Conservation (phyloP, 1,284 basidiomycete species). For the Quambalaria eucalypti region DNA sequence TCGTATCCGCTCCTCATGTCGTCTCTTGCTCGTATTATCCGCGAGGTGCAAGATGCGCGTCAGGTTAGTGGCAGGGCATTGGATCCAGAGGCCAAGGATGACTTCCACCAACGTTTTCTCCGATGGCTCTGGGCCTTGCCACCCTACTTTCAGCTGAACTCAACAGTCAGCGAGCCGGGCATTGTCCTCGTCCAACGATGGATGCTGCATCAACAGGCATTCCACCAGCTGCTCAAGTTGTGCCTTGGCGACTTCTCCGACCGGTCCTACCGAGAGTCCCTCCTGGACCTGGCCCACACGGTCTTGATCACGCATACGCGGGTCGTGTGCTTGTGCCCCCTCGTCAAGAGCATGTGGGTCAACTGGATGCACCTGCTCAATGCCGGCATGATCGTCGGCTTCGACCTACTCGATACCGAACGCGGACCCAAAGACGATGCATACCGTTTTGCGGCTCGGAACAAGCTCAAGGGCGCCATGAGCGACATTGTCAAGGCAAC, state of each 20-base stretch:
- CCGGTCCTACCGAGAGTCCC: neutral
- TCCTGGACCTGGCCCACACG: neutral
- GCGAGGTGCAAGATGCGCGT: neutral
- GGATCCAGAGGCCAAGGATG: neutral
- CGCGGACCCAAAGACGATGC: neutral
- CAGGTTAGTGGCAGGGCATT: neutral
- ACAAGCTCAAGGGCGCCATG: neutral
- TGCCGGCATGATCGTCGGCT: neutral
- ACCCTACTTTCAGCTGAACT: neutral
- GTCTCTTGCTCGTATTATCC: neutral
- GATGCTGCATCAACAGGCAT: neutral
- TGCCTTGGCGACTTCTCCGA: neutral
- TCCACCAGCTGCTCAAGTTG: slow-evolving; percentile 1
- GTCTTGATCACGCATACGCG: neutral
- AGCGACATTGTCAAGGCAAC: neutral
- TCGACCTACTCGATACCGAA: neutral
- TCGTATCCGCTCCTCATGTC: neutral
- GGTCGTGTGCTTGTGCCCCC: neutral
- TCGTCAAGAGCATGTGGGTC: neutral
- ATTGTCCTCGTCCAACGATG: neutral
- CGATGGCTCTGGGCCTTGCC: neutral
- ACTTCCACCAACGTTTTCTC: neutral
- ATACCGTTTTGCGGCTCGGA: neutral
- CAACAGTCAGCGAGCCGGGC: neutral
- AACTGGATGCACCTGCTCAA: neutral